Evolutionary conservation across 2,329 filamentous ascomycete species (phyloP), one percentile per base, ranked within the genome.

Genomic region (Fusarium sp.): DNA sequence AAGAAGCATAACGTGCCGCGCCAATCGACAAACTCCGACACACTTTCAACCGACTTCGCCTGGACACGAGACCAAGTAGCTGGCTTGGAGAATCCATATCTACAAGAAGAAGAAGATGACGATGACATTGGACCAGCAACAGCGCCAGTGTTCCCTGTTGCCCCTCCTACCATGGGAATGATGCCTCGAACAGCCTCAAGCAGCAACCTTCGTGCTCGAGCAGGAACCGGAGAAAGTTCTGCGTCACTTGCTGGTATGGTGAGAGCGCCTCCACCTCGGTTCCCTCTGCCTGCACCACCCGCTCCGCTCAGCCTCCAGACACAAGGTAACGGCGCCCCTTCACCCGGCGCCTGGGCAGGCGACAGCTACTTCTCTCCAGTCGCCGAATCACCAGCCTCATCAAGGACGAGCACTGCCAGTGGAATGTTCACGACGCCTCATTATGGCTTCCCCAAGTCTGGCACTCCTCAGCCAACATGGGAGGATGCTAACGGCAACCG

Each of bases 311-410:
- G 89, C 65, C 80, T 98, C 26, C 92, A 95, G 74, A 90, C 87
- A 1, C 82, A 85, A 67, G 68, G 75, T 19, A 73, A 75, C 19
- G 76, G 82, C 45, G 80, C 84, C 50, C 79, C 80, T 53, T 93
- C 92, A 15, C 91, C 93, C 2, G 83, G 84, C 26, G 84, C 88
- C 21, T 85, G 88, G 52, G 84, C 83, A 36, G 88, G 84, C n/a
- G 93, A 94, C 61, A 98, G 94, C 5, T 98, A 98, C 80, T 99
- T 99, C 80, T 98, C 95, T 1, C 96, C 96, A 1, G 87, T 91
- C 3, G 87, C 86, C 34, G 94, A 98, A 56, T 94, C 92, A 1
- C 92, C 93, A 11, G 89, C 89, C 43, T 93, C 91, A 15, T 91
- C 91, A 24, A 87, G 93, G 50, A 91, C 92, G 9, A 94, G 92